Conservation (phyloP, 2,329 filamentous ascomycete genomes). For the Paecilomyces sp. region DNA sequence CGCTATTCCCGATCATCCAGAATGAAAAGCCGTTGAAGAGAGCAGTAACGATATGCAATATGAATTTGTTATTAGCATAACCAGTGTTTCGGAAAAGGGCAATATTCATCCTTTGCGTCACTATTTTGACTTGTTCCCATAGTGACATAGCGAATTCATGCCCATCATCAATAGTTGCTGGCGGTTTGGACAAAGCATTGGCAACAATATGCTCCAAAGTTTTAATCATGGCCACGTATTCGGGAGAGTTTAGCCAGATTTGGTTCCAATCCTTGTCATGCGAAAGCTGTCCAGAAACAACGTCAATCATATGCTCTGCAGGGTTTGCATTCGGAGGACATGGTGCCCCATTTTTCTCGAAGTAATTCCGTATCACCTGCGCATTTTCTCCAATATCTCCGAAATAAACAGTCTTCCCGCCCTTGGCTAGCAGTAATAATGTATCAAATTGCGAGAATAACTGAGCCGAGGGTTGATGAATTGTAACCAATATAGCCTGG, state of each 20-base stretch:
- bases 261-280: constrained; percentile 61
- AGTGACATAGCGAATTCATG: constrained; percentile 61
- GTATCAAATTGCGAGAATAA: constrained; percentile 65
- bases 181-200: constrained; percentile 20
- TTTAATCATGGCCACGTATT: constrained; percentile 49
- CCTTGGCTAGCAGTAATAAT: constrained; percentile 58
- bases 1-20: constrained; percentile 57
- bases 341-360: constrained; percentile 55
- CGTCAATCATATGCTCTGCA: constrained; percentile 51
- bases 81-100: constrained; percentile 60
- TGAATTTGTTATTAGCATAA: constrained; percentile 59
- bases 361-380: constrained; percentile 58
- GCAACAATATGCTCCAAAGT: constrained; percentile 60
- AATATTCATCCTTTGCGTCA: constrained; percentile 61
- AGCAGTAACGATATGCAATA: constrained; percentile 45
- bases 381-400: constrained; percentile 60
- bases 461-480: constrained; percentile 61
- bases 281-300: constrained; percentile 42
- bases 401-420: constrained; percentile 65
- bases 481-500: constrained; percentile 63
- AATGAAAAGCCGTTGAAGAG: constrained; percentile 52
- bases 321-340: constrained; percentile 57
- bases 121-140: constrained; percentile 54
- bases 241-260: constrained; percentile 59
- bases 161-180: constrained; percentile 33